A percentile compares a stretch with the other conserved stretches of the same genome.
phyloP scores from a whole-genome alignment of 495 filamentous ascomycete species.

The Lasiosphaeria ovina region DNA sequence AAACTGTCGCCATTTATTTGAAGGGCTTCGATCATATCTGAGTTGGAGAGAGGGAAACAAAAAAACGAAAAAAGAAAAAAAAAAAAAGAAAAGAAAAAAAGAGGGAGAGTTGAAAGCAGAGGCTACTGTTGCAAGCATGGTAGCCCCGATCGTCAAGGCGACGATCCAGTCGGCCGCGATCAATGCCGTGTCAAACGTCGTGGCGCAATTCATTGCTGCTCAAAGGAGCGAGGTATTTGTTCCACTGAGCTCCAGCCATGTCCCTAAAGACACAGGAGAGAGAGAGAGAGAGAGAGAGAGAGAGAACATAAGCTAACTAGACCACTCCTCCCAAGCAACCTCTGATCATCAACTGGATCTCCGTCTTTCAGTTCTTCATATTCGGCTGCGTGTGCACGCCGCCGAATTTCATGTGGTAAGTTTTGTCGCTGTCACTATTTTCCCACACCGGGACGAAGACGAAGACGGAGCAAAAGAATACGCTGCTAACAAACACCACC shows the following conservation, averaged over 20 bases:
- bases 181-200: constrained; percentile 71
- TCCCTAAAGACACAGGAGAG: too few relatives aligned
- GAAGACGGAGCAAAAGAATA: too few relatives aligned
- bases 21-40: too few relatives aligned
- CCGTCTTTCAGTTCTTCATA: constrained; percentile 74
- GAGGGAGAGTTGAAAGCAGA: too few relatives aligned
- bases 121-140: constrained; percentile 21
- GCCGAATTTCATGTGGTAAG: constrained; percentile 86
- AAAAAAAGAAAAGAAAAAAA: background rate
- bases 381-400: constrained; percentile 76
- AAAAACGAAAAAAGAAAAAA: background rate
- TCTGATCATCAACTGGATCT: constrained; percentile 55
- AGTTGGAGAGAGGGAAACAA: too few relatives aligned
- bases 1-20: too few relatives aligned
- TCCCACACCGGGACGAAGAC: too few relatives aligned
- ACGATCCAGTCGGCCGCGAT: constrained; percentile 72
- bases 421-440: background rate
- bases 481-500: background rate
- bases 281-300: too few relatives aligned
- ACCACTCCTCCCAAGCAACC: constrained; percentile 21
- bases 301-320: background rate
- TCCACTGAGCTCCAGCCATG: too few relatives aligned
- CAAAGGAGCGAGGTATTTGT: constrained; percentile 60
- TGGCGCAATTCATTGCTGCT: constrained; percentile 75
- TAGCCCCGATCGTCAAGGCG: constrained; percentile 56